phyloP scores from a whole-genome alignment of 73 alveolate genomes.

The Diophrys appendiculata region DNA sequence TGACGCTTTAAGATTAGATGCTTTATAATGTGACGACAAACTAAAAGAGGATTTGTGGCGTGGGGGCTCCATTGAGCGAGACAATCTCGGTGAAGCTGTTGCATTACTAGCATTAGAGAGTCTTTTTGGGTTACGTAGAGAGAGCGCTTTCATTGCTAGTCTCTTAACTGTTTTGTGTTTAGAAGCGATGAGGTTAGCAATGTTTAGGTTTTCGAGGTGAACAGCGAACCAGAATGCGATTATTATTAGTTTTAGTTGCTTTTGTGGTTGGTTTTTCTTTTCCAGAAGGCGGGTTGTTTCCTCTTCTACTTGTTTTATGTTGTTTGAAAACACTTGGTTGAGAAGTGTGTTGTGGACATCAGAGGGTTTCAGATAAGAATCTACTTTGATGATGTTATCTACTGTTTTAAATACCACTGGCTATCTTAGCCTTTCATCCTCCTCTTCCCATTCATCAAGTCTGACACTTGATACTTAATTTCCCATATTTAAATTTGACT shows the following conservation, averaged over 20 bases:
- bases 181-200: neutral
- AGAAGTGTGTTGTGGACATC: neutral
- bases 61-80: too few species aligned
- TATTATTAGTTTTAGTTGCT: neutral
- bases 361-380: neutral
- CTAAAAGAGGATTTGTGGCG: too few species aligned
- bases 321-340: too few species aligned
- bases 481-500: neutral
- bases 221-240: conserved; percentile 14
- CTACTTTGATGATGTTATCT: neutral
- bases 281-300: neutral
- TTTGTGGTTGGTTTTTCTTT: neutral
- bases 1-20: too few species aligned
- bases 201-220: neutral
- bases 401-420: neutral
- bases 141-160: neutral
- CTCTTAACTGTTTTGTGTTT: neutral
- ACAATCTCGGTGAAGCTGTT: too few species aligned
- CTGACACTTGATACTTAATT: neutral
- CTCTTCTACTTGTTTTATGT: neutral
- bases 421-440: neutral
- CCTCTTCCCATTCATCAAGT: neutral
- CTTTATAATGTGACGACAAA: too few species aligned
- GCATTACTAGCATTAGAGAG: too few species aligned
- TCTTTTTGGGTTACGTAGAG: neutral